Conservation (phyloP, 2,329 filamentous ascomycete genomes). For the Exserohilum rostratum region DNA sequence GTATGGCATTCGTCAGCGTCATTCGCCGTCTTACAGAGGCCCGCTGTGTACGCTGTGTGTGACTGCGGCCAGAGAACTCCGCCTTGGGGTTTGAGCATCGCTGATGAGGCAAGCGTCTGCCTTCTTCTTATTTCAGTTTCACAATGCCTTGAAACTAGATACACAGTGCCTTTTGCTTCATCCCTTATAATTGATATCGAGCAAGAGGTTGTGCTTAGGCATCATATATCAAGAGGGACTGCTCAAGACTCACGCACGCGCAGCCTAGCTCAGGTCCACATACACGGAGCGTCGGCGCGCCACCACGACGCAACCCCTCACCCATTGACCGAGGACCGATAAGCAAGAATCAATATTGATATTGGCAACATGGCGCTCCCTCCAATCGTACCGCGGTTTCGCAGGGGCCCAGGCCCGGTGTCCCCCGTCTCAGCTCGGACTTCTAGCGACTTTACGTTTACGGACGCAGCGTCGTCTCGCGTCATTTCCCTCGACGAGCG, state of each 20-base stretch:
- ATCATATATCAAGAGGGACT: conserved; percentile 3
- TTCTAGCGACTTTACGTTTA: conserved; percentile 1
- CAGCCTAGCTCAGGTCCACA: conserved; percentile 6
- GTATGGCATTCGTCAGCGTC: conserved; percentile 6
- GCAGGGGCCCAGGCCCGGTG: background rate
- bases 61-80: conserved; percentile 10
- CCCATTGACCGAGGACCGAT: conserved; percentile 1
- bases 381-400: conserved; percentile 6
- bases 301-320: conserved; percentile 2
- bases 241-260: conserved; percentile 4
- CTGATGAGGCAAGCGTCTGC: background rate
- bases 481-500: conserved; percentile 7
- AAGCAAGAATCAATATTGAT: conserved; percentile 1
- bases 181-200: background rate
- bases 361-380: conserved; percentile 7
- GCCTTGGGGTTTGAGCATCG: conserved; percentile 2
- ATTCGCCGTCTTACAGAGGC: conserved; percentile 8
- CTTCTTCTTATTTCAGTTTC: conserved; percentile 8
- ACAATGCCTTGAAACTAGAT: conserved; percentile 4
- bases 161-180: conserved; percentile 3
- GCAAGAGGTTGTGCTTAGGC: background rate
- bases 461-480: background rate
- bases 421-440: conserved; percentile 5
- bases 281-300: conserved; percentile 10
- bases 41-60: conserved; percentile 6